Base-by-base conservation (phyloP, 1,284 basidiomycete genomes). In the Ceratobasidium sp. region DNA sequence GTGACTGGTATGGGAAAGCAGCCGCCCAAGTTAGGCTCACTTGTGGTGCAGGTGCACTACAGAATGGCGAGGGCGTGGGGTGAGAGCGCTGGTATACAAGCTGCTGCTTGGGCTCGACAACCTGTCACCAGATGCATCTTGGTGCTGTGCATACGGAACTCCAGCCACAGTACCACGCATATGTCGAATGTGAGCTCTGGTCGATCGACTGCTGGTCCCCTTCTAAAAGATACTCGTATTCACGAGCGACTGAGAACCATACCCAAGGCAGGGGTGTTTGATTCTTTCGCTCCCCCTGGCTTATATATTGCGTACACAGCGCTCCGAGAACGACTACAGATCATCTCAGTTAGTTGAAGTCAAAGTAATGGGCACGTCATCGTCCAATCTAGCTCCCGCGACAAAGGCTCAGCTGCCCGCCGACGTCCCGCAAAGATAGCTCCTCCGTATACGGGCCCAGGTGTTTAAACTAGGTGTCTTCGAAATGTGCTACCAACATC, bases 81-180 rank as follows among this genome's bases (percentile, higher is more conserved):
- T 30, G 41, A 65, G 64, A 20, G 41, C 38, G 64, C 64, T n/a
- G 50, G 35, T 35, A 41, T 18, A 16, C 35, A 52, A 44, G 30
- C 23, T 55, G 67, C 67, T 50, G 52, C 14, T 38, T 44, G 67
- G 38, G 18, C 67, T 69, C 67, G 54, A 57, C 52, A 54, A 33
- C 54, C 38, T 57, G 67, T 44, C 38, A 65, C 16, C 3, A 10
- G 33, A 44, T 8, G 20, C 16, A 46, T 20, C 14, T 44, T 65
- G 46, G 41, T 48, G 20, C 38, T 65, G 41, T 46, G 64, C 64
- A 27, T 30, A 46, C 23, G 64, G n/a, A 65, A 46, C 38, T 41
- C 38, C 38, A 10, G 38, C 10, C 38, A 41, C 38, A 41, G 5
- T 41, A 41, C 38, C 10, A 41, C 38, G 38, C 38, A 41, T 41